Percentiles rank a stretch among this genome's conserved stretches.
phyloP scores from a whole-genome alignment of 1,284 basidiomycete genomes.

The Fomes fomentarius region DNA sequence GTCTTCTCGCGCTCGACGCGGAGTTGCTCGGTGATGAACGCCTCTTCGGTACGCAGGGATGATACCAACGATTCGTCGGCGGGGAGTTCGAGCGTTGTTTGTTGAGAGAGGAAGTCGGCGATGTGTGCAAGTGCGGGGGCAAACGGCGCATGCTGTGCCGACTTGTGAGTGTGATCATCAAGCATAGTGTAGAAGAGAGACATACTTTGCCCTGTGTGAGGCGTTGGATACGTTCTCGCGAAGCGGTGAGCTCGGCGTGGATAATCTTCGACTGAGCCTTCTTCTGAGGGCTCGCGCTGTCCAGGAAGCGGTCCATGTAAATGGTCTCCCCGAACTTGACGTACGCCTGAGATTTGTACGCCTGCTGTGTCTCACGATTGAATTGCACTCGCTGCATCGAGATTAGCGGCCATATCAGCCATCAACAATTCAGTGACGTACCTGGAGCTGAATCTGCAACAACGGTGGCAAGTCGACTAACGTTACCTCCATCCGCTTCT shows the following conservation, averaged over 20 bases:
- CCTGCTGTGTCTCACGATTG: conserved; percentile 85
- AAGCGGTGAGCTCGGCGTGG: conserved; percentile 64
- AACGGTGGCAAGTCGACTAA: conserved; percentile 88
- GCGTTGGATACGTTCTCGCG: conserved; percentile 67
- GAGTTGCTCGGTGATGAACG: conserved; percentile 61
- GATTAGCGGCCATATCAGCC: too few relatives aligned
- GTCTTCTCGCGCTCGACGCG: conserved; percentile 59
- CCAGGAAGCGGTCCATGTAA: conserved; percentile 91
- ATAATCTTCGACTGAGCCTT: conserved; percentile 71
- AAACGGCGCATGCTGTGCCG: conserved; percentile 67
- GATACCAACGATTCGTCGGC: conserved; percentile 58
- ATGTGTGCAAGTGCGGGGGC: conserved; percentile 55
- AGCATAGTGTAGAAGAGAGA: too few relatives aligned
- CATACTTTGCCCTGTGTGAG: conserved; percentile 73
- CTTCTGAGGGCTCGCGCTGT: conserved; percentile 72
- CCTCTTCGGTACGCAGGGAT: conserved; percentile 56
- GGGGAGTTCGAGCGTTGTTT: conserved; percentile 43
- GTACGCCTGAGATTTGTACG: conserved; percentile 96
- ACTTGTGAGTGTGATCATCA: too few relatives aligned
- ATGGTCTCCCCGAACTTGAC: conserved; percentile 89
- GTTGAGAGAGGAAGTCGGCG: conserved; percentile 55
- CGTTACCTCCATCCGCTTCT: conserved; percentile 87
- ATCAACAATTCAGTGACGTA: too few relatives aligned
- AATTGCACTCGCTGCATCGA: conserved; percentile 87
- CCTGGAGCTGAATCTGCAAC: conserved; percentile 95